phyloP scores from a whole-genome alignment of 345 rosid species.

The Ailanthus altissimus region DNA sequence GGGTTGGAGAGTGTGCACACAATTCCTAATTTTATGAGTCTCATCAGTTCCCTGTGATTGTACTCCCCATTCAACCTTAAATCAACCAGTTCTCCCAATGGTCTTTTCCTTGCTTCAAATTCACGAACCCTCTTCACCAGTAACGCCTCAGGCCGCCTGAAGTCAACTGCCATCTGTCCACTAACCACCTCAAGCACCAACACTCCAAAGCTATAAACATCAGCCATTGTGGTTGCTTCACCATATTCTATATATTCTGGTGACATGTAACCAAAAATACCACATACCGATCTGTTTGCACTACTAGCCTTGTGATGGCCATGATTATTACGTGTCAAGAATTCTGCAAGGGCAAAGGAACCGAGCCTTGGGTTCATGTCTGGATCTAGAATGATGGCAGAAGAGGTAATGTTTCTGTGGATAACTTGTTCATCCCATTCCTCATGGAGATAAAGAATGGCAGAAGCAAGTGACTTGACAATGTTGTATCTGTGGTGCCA shows the following conservation, averaged over 20 bases:
- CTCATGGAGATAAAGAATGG: constrained; percentile 87
- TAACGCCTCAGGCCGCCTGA: constrained; percentile 71
- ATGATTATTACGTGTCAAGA: constrained; percentile 73
- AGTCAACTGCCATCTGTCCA: constrained; percentile 88
- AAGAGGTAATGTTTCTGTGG: constrained; percentile 85
- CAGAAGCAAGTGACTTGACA: constrained; percentile 75
- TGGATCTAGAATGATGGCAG: constrained; percentile 67
- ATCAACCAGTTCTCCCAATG: constrained; percentile 62
- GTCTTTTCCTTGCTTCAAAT: constrained; percentile 48
- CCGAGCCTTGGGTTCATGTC: constrained; percentile 88
- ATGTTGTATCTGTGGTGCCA: constrained; percentile 76
- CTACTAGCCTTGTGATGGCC: constrained; percentile 57
- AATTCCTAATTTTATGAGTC: constrained; percentile 64
- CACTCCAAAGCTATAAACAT: constrained; percentile 89
- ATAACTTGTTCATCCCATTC: constrained; percentile 97
- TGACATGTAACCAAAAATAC: constrained; percentile 93
- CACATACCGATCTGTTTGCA: constrained; percentile 63
- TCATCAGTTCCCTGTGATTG: constrained; percentile 48
- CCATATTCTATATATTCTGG: constrained; percentile 91
- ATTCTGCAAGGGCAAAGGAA: constrained; percentile 90
- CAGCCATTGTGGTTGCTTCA: constrained; percentile 79
- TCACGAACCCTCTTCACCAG: constrained; percentile 57
- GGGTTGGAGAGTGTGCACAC: constrained; percentile 84
- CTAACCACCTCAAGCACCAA: constrained; percentile 84
- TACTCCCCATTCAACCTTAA: constrained; percentile 48